phyloP scores from a whole-genome alignment of 352 stramenopile species.

The Globisporangium alternatum region DNA sequence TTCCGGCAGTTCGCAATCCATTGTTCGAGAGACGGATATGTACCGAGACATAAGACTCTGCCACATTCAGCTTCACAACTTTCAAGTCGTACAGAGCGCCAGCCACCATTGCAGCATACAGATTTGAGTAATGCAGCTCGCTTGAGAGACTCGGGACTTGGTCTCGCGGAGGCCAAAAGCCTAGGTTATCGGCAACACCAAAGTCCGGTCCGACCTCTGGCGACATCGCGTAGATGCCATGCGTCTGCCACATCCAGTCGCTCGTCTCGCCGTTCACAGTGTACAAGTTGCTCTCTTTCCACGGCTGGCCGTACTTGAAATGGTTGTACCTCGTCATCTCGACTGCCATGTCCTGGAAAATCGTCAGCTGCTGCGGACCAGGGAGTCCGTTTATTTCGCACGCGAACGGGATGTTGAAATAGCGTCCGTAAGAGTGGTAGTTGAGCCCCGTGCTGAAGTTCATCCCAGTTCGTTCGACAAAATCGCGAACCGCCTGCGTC shows the following conservation, averaged over 20 bases:
- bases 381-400: conserved; percentile 63
- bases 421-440: conserved; percentile 84
- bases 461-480: conserved; percentile 50
- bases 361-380: conserved; percentile 21
- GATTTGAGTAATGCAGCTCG: conserved; percentile 76
- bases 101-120: conserved; percentile 45
- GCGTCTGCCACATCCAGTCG: conserved; percentile 82
- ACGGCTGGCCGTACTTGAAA: conserved; percentile 75
- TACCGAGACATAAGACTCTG: conserved; percentile 22
- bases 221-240: conserved; percentile 84
- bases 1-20: conserved; percentile 27
- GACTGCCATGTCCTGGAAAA: conserved; percentile 51
- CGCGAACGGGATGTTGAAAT: conserved; percentile 83
- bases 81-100: conserved; percentile 55
- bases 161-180: conserved; percentile 67
- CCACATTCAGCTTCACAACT: conserved; percentile 24
- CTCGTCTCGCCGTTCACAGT: conserved; percentile 86
- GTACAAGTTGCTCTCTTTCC: conserved; percentile 84
- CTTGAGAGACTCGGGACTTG: conserved; percentile 54
- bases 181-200: conserved; percentile 25
- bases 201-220: conserved; percentile 77
- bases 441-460: conserved; percentile 71
- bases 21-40: conserved; percentile 35
- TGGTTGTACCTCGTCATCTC: conserved; percentile 78
- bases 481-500: conserved; percentile 61